Base-by-base conservation (phyloP, 2,329 filamentous ascomycete genomes). In the Aspergillus pseudoviridinutans region DNA sequence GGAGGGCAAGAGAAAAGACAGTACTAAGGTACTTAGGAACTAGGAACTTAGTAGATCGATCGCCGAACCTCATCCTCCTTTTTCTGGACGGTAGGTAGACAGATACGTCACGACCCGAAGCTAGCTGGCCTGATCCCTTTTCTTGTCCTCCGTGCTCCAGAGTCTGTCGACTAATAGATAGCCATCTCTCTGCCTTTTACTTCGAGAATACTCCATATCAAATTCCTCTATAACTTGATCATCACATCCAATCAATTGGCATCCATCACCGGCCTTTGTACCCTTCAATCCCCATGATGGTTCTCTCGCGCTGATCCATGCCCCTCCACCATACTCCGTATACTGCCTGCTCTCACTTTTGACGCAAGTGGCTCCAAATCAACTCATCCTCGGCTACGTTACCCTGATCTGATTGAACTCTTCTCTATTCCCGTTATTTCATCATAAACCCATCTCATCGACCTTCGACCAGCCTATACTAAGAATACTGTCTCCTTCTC, bases 321-420 rank as follows among this genome's bases (percentile, higher is more conserved):
- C 29, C 29, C 14, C 29, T 35, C 29, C 14, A 5, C 29, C 2
- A 5, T 17, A 6, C 32, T 14, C 12, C 4, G 10, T 35, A 35
- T 35, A 41, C 62, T 59, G 66, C 61, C 66, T 61, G 63, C 65
- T 53, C 44, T 49, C 59, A 55, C 54, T 49, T 58, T 67, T 66
- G 65, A 68, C 66, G 64, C 66, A 68, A 68, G 62, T 66, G 66
- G 64, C 66, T 64, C 63, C 56, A 54, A 53, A 57, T 59, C 41
- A 53, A 42, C n/a, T 44, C 27, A 35, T 44, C 29, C 10, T 46
- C 44, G 9, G 3, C 10, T 24, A 7, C 8, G 24, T 14, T 47
- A 27, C 44, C 14, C 10, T 24, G 24, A 24, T 25, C 22, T 47
- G 24, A 27, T 17, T 27, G 14, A 51, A 29, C 20, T 46, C 44